Percentiles rank a stretch among this genome's conserved stretches.
Evolutionary conservation across 345 rosid genomes (phyloP).

Genomic region (Pseudoturritis turrita): DNA sequence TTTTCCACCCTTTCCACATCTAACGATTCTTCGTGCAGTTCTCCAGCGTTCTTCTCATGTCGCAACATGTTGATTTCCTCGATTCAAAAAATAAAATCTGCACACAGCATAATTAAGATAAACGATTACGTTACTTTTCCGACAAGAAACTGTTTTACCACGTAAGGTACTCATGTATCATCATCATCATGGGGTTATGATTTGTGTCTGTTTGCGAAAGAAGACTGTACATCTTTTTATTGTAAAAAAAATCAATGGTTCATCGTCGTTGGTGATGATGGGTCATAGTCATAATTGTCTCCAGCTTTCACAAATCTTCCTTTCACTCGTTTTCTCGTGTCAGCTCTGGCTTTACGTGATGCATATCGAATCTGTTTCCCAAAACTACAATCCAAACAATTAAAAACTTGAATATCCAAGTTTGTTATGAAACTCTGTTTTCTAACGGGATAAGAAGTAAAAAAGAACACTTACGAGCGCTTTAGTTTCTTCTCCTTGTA

Average conservation of each 20-base stretch:
- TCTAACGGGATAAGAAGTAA: not conserved
- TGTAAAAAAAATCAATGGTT: not conserved
- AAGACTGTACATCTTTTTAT: slow-evolving; percentile 3
- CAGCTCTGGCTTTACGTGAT: slow-evolving; percentile 90
- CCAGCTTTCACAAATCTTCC: slow-evolving; percentile 95
- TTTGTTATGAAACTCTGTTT: not conserved
- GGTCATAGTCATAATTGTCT: slow-evolving; percentile 72
- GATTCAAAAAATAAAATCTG: slow-evolving; percentile 19
- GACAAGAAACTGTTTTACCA: slow-evolving; percentile 17
- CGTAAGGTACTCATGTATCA: not conserved
- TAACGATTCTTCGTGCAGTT: not conserved
- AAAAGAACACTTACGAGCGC: slow-evolving; percentile 39
- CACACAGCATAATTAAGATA: not conserved
- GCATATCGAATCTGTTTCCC: slow-evolving; percentile 87
- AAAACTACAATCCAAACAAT: slow-evolving; percentile 41
- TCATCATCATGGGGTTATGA: not conserved
- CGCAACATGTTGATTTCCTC: slow-evolving; percentile 17
- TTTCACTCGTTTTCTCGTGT: slow-evolving; percentile 84
- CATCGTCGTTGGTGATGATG: slow-evolving; percentile 27
- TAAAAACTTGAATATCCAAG: not conserved
- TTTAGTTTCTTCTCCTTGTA: slow-evolving; percentile 79
- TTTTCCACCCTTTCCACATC: not conserved
- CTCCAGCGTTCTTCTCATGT: slow-evolving; percentile 27
- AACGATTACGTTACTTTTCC: not conserved
- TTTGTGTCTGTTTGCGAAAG: slow-evolving; percentile 2